Base-by-base conservation (phyloP, 1,284 basidiomycete genomes). In the Heterobasidion occidentale region DNA sequence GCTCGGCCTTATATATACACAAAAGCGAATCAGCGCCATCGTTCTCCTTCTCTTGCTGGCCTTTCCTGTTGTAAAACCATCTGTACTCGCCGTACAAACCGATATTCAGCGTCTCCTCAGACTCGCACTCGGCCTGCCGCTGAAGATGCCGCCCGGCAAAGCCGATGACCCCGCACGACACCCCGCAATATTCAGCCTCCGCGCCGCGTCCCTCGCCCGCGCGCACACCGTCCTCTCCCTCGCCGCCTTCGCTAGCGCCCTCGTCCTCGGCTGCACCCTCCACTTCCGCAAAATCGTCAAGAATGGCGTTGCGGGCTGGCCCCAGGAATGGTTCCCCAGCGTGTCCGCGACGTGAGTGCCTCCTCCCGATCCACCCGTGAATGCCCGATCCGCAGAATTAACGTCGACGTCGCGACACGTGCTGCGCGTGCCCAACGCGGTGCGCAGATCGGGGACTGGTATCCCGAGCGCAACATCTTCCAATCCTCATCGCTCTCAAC, bases 281-380 rank as follows among this genome's bases (percentile, higher is more conserved):
- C 90, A 96, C 66, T 97, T 90, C 74, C 81, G 84, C 64, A 89
- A 89, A 67, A 86, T 98, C 38, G 92, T 95, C 54, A 93, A 92
- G 75, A 97, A 97, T 67, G 82, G 80, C 14, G 81, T 96, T 38
- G 86, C 89, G 53, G 86, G 83, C 19, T 96, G 89, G 68, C 94
- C 94, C 0, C 73, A 94, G 45, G 94, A 96, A 68, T 96, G 90
- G 90, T 94, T 92, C 66, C 94, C 93, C 7, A 93, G 90, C 3
- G 94, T 97, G 3, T 95, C 92, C 34, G 92, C 94, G 9, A 92
- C 92, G 88, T 92, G 67, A 66, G 87, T 77, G n/a, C 45, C 36
- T 38, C 45, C 36, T 38, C 33, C 49, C 33, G 60, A 36, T n/a
- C 58, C 6, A 7, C 15, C 51, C 36, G 38, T 7, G n/a, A n/a